Percentiles rank a stretch among this genome's conserved stretches.
phyloP scores from a whole-genome alignment of 305 asterid genomes.

The Fraxinus albicans region DNA sequence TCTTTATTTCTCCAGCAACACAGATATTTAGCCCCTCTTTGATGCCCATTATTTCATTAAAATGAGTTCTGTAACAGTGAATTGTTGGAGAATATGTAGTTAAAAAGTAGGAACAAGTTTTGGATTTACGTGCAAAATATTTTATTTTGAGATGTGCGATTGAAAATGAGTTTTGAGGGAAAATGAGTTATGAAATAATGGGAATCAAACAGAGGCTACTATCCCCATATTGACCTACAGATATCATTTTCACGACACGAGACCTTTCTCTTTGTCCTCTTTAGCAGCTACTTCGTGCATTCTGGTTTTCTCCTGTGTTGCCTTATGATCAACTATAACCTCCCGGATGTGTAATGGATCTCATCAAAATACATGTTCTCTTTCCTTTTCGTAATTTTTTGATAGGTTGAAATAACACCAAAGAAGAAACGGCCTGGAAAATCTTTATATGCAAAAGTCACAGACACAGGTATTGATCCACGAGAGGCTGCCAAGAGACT shows the following conservation, averaged over 20 bases:
- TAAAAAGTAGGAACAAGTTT: no score
- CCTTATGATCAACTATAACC: background rate
- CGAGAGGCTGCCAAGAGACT: constrained; percentile 83
- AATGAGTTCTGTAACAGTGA: no score
- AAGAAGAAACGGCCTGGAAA: constrained; percentile 49
- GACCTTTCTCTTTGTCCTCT: background rate
- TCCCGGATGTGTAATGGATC: background rate
- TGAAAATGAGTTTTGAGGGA: no score
- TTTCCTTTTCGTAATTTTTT: constrained; percentile 6
- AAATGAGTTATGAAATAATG: no score
- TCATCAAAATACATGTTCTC: background rate
- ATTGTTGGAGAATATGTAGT: no score
- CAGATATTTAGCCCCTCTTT: background rate
- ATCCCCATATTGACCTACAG: background rate
- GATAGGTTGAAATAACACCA: constrained; percentile 54
- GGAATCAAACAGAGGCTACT: no score
- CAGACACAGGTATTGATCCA: constrained; percentile 82
- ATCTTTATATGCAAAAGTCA: constrained; percentile 78
- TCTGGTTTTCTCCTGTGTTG: background rate
- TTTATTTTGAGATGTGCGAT: no score
- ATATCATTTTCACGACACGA: background rate
- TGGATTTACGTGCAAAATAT: no score
- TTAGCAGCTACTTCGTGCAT: background rate
- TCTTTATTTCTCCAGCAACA: background rate
- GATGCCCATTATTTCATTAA: no score